Percentiles rank a stretch among this genome's conserved stretches.
phyloP scores from a whole-genome alignment of 2,329 filamentous ascomycete genomes.

The Trichoderma asperellum region DNA sequence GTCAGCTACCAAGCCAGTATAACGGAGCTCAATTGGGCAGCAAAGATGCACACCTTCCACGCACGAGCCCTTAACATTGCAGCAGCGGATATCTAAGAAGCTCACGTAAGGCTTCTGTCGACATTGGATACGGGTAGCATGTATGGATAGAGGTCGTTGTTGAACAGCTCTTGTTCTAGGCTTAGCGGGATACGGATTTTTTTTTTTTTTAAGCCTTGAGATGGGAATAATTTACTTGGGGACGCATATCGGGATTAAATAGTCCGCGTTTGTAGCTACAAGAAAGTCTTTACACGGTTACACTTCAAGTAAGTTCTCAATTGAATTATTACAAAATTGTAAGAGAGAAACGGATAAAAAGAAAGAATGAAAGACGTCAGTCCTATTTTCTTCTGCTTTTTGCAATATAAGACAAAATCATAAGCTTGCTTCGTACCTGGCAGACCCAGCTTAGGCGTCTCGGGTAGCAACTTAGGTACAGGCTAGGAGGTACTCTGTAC shows the following conservation, averaged over 20 bases:
- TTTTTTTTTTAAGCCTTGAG: neutral
- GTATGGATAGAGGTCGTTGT: neutral
- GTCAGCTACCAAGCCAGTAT: slow-evolving; percentile 14
- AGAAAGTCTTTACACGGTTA: too few species aligned
- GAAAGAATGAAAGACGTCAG: neutral
- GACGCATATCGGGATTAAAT: slow-evolving; percentile 5
- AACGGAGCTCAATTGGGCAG: slow-evolving; percentile 5
- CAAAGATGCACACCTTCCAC: slow-evolving; percentile 43
- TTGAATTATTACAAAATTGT: neutral
- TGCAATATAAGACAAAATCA: neutral
- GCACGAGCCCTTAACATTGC: slow-evolving; percentile 51
- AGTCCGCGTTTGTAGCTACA: neutral
- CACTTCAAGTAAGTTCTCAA: neutral
- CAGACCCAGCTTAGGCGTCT: neutral
- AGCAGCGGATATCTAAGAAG: slow-evolving; percentile 28
- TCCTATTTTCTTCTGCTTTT: neutral
- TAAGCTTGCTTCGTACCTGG: neutral
- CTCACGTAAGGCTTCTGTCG: slow-evolving; percentile 7
- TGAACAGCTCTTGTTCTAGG: slow-evolving; percentile 1
- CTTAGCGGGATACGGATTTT: slow-evolving; percentile 13
- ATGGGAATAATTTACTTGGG: neutral
- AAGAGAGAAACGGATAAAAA: neutral
- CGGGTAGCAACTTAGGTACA: neutral
- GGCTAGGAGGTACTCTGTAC: neutral
- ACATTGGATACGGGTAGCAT: slow-evolving; percentile 14